Evolutionary conservation across 73 alveolate species (phyloP).

Genomic region (Paramecium tetraurelia): DNA sequence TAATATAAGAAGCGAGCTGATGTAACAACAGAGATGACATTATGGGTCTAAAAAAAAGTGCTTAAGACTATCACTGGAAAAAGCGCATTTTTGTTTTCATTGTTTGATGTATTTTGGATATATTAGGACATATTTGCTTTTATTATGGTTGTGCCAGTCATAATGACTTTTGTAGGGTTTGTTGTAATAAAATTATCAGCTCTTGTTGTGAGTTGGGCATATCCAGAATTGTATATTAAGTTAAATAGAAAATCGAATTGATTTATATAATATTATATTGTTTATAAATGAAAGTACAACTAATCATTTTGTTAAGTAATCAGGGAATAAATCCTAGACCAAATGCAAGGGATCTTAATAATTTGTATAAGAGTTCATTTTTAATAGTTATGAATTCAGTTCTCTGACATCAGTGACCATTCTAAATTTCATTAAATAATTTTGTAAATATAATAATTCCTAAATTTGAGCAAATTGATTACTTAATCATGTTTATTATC

Average conservation of each 20-base stretch:
- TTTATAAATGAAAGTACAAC: neutral
- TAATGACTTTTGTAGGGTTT: neutral
- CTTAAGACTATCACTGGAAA: neutral
- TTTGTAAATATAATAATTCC: conserved; percentile 25
- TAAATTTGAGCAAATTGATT: conserved; percentile 18
- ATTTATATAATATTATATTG: neutral
- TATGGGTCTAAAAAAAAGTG: neutral
- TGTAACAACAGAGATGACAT: neutral
- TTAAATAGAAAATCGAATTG: neutral
- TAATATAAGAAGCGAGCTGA: neutral
- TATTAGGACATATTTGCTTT: neutral
- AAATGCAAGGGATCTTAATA: conserved; percentile 1
- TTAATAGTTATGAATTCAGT: neutral
- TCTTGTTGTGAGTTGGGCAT: neutral
- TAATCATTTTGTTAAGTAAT: conserved; percentile 10
- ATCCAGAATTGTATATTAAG: neutral
- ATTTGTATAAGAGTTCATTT: neutral
- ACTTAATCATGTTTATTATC: conserved; percentile 79
- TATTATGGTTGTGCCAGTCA: neutral
- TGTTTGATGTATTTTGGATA: neutral
- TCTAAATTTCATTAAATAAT: conserved; percentile 28
- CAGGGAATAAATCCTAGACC: neutral
- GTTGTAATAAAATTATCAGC: neutral
- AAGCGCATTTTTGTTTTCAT: neutral
- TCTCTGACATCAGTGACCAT: conserved; percentile 28